These are phyloP conservation scores for Penicillium sp. DNA, from an alignment of 2,329 filamentous ascomycete species.

Conservation along the genomic window DNA sequence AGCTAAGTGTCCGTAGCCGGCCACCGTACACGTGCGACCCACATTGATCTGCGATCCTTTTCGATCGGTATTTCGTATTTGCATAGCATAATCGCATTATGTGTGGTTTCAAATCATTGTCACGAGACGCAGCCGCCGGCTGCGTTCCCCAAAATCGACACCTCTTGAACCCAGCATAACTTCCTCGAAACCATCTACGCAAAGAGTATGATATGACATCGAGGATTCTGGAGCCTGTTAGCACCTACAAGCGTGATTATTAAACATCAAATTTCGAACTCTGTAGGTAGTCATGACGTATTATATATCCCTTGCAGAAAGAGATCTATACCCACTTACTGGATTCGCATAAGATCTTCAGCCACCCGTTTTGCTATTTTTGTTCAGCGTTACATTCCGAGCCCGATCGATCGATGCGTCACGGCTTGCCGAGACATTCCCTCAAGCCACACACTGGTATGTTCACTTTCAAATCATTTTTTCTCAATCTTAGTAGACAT, in stretches of 20 bases:
- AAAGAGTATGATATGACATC: neutral
- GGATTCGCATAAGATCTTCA: neutral
- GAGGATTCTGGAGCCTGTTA: neutral
- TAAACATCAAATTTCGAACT: neutral
- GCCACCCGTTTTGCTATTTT: neutral
- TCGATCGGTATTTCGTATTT: neutral
- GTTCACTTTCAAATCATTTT: neutral
- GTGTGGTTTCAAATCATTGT: neutral
- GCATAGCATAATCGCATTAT: neutral
- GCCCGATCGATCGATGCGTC: neutral
- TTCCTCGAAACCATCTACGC: neutral
- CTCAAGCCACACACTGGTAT: neutral
- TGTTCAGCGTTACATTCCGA: neutral
- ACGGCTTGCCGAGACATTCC: neutral
- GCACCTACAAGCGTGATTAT: neutral
- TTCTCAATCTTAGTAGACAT: neutral
- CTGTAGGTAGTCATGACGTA: conserved; percentile 5
- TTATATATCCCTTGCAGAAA: neutral
- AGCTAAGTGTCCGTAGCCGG: too few relatives aligned
- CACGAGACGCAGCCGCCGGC: neutral
- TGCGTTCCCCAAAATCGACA: neutral
- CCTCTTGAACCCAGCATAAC: neutral
- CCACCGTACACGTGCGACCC: conserved; percentile 1
- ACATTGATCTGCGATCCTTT: conserved; percentile 2
- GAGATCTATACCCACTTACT: neutral